Evolutionary conservation across 2,329 filamentous ascomycete genomes (phyloP), one percentile per base, ranked within the genome.

Genomic region (Drechslerella dactyloides): DNA sequence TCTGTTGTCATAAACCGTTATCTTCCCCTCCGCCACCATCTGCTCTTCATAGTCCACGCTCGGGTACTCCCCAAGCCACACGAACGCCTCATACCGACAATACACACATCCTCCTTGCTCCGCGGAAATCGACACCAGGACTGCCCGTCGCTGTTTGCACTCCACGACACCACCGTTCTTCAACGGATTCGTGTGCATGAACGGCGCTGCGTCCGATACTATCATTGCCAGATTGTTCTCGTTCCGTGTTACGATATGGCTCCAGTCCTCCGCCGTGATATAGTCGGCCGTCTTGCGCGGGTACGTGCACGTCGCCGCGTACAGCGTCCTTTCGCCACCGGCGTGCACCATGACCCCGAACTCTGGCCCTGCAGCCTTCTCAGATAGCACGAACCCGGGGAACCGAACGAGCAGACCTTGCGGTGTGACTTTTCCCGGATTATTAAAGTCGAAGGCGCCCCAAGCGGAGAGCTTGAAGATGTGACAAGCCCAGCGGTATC

Each of bases 401-500:
- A 73, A 73, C 7, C 37, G 56, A 8, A 73, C 69, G 10, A 57
- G 10, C 6, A 73, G 40, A 11, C 69, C 69, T 17, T 63, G 17
- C 0, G 56, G 62, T 2, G 62, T 68, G 21, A 73, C 69, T 40
- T 2, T 66, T 4, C 69, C 69, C 2, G 62, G 69, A 27, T 73
- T 63, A 10, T 53, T n/a, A 7, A 73, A 42, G 24, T 68, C 62
- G 27, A 63, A 58, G 10, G 35, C 58, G 23, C 62, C 69, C 69
- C 69, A 66, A 4, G 37, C 33, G 17, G 52, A 58, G 6, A 21
- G n/a, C 21, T 52, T 33, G 60, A 73, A 73, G 13, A 33, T 35
- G 17, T 66, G 63, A n/a, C 46, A 50, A 17, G 69, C 69, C 69
- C 69, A 73, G 21, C 69, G 69, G 40, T 60, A 73, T 35, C 62